Percentiles rank a stretch among this genome's conserved stretches.
Evolutionary conservation across 805 yeast species (phyloP).

Genomic region (Cyberlindnera mycetangii): DNA sequence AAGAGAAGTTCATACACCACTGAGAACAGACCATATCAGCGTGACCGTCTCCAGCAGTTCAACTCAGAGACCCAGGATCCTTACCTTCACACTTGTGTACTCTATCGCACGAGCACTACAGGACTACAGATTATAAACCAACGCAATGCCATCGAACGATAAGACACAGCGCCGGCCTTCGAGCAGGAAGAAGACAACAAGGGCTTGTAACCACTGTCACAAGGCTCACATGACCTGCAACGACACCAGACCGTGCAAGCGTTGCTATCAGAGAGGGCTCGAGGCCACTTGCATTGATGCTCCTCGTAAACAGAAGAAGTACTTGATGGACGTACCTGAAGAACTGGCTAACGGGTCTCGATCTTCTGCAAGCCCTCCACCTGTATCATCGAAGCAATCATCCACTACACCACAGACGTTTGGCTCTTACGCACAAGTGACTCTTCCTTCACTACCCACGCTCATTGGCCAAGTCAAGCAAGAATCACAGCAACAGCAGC

Average conservation of each 20-base stretch:
- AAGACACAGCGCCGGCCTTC: constrained; percentile 21
- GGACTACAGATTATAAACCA: no score
- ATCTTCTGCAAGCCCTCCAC: background rate
- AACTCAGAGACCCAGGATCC: no score
- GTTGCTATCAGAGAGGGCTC: constrained; percentile 73
- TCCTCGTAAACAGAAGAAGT: constrained; percentile 82
- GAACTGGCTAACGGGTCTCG: background rate
- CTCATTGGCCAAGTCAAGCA: constrained; percentile 6
- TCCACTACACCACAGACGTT: background rate
- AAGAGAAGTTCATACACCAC: no score
- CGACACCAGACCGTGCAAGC: constrained; percentile 70
- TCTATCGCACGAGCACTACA: background rate
- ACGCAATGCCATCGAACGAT: no score
- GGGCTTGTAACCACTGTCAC: constrained; percentile 92
- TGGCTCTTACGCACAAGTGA: background rate
- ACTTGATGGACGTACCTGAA: constrained; percentile 56
- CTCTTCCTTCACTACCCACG: constrained; percentile 8
- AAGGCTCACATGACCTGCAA: constrained; percentile 93
- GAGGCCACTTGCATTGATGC: constrained; percentile 80
- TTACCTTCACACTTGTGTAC: no score
- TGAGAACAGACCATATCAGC: no score
- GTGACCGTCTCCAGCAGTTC: no score
- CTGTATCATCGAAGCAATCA: background rate
- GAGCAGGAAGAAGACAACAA: constrained; percentile 62
- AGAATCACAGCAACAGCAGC: background rate